A percentile compares a stretch with the other conserved stretches of the same genome.
These are phyloP conservation scores for Mycena rosella DNA, from an alignment of 768 basidiomycete species.

Conservation along the genomic window DNA sequence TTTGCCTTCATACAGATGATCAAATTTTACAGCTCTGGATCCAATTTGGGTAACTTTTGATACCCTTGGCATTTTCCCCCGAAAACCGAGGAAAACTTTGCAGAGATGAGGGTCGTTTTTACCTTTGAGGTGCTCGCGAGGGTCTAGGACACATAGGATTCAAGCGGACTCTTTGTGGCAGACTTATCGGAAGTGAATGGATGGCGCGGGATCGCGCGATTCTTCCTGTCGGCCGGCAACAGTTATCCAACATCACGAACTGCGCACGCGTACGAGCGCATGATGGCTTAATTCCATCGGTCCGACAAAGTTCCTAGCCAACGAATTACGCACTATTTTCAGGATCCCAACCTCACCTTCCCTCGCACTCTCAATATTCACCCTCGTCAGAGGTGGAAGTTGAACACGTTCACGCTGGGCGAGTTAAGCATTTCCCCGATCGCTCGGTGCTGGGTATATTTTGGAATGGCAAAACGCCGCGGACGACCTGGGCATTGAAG, in stretches of 20 bases:
- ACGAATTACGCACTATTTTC: background rate
- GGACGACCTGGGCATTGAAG: no score
- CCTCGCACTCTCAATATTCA: background rate
- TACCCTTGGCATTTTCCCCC: background rate
- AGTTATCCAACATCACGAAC: background rate
- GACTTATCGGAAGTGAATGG: no score
- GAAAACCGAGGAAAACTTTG: background rate
- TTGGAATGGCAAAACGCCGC: no score
- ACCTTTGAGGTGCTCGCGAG: background rate
- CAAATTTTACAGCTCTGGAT: conserved; percentile 15
- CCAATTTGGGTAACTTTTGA: conserved; percentile 21
- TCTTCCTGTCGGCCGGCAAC: no score
- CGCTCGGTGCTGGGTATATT: no score
- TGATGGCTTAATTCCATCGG: background rate
- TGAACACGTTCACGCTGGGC: no score
- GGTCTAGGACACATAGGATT: background rate
- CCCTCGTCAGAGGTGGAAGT: background rate
- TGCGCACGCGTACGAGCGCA: background rate
- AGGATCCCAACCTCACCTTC: background rate
- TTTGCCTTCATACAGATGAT: background rate
- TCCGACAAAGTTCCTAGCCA: background rate
- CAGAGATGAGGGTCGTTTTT: background rate
- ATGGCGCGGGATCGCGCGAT: no score
- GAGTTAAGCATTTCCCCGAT: no score
- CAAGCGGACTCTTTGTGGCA: background rate